Evolutionary conservation across 495 filamentous ascomycete species (phyloP), one percentile per base, ranked within the genome.

Genomic region (Talaromyces trachyspermus): DNA sequence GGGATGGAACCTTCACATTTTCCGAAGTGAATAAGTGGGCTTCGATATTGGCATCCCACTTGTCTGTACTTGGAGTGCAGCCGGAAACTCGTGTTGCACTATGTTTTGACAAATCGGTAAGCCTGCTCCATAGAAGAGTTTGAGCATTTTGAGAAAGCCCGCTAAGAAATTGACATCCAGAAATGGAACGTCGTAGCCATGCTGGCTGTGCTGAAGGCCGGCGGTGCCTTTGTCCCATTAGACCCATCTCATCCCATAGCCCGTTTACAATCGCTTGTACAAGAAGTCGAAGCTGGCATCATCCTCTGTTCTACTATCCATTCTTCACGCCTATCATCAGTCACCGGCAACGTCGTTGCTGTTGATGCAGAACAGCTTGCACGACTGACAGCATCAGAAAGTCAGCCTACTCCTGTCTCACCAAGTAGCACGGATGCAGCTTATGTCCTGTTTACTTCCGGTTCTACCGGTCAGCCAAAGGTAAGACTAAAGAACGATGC

Each of bases 1-100:
- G 80, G 79, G 81, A 85, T 63, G 80, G 79, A 14, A 63, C 47
- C 22, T 62, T 84, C 48, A 79, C 78, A 1, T 84, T 75, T 53
- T 49, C 50, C 17, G 69, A 84, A 38, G 58, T 84, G 25, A 71
- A 80, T 20, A 30, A 49, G 0, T 53, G 72, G 23, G 70, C 78
- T 3, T 49, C 66, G 52, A 55, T 61, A 56, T 11, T 85, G 19
- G 78, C 78, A 3, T 55, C 36, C 8, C 55, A 69, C 36, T 54
- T 79, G 7, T 60, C 68, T 22, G 58, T 62, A 46, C 65, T 73
- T 37, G 73, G 75, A 1, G 68, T 78, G 20, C 63, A 69, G 2
- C 63, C 71, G 1, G 75, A 74, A 56, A 56, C 54, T 19, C 56
- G 72, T 18, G 75, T 82, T 38, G 71, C 68, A 3, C 58, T 79